A percentile compares a stretch with the other conserved stretches of the same genome.
Conservation (phyloP, 768 basidiomycete genomes). For the Paxillus rubicundulus region DNA sequence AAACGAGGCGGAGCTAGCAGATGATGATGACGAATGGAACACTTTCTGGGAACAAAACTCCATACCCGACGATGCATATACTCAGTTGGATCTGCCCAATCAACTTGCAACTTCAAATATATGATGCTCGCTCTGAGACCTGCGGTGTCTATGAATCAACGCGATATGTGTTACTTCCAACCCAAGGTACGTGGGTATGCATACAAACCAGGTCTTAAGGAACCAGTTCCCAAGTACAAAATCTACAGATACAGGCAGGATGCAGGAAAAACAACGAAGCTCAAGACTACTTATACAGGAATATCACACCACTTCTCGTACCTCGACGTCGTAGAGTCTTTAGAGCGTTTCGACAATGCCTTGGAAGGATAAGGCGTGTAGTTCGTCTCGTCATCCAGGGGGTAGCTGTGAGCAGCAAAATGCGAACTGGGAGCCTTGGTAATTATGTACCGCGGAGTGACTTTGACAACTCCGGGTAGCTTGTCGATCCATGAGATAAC, state of each 20-base stretch:
- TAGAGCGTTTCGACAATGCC: slow-evolving; percentile 5
- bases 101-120: slow-evolving; percentile 8
- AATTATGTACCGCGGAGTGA: slow-evolving; percentile 22
- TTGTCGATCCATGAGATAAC: slow-evolving; percentile 29
- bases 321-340: slow-evolving; percentile 1
- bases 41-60: slow-evolving; percentile 43
- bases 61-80: slow-evolving; percentile 39
- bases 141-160: too few species aligned
- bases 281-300: slow-evolving; percentile 1
- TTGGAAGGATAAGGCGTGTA: slow-evolving; percentile 14
- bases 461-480: slow-evolving; percentile 22
- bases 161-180: neutral
- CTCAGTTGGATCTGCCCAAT: slow-evolving; percentile 12
- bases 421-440: slow-evolving; percentile 34
- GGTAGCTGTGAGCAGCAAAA: slow-evolving; percentile 20
- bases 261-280: neutral
- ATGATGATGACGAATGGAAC: slow-evolving; percentile 47
- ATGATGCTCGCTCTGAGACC: slow-evolving; percentile 8
- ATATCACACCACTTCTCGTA: slow-evolving; percentile 22
- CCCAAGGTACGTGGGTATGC: neutral
- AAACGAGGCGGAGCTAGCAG: slow-evolving; percentile 20
- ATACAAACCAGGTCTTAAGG: neutral
- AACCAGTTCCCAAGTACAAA: slow-evolving; percentile 14
- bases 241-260: neutral
- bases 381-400: slow-evolving; percentile 16